Conservation (phyloP, 2,329 filamentous ascomycete species). For the Elsinoe batatas region DNA sequence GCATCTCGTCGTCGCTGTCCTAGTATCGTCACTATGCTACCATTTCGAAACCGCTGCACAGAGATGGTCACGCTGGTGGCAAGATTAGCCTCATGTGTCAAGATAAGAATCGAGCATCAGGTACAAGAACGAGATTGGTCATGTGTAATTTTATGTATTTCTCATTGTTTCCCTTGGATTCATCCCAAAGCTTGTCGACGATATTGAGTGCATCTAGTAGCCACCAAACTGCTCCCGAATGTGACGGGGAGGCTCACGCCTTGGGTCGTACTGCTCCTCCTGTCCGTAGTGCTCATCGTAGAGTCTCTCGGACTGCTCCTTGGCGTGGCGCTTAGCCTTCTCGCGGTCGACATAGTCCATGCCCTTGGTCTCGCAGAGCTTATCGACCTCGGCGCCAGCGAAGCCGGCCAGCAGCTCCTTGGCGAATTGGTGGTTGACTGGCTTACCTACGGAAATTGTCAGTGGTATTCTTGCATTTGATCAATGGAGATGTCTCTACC, state of each 20-base stretch:
- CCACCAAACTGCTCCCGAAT: slow-evolving; percentile 25
- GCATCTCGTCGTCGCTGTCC: no score
- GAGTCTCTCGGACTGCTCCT: slow-evolving; percentile 34
- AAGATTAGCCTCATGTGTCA: no score
- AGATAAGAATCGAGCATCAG: no score
- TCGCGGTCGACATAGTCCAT: slow-evolving; percentile 40
- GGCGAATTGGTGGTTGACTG: slow-evolving; percentile 62
- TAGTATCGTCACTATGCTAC: no score
- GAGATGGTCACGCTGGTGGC: no score
- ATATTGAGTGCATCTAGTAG: slow-evolving; percentile 8
- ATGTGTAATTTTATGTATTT: no score
- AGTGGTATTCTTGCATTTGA: not conserved
- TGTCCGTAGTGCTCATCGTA: slow-evolving; percentile 42
- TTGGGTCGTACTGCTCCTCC: slow-evolving; percentile 38
- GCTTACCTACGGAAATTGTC: slow-evolving; percentile 46
- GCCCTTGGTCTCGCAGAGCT: slow-evolving; percentile 52
- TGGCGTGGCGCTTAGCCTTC: slow-evolving; percentile 38
- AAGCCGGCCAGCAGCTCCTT: slow-evolving; percentile 68
- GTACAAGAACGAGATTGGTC: no score
- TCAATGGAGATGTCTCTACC: slow-evolving; percentile 36
- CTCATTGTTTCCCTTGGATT: no score
- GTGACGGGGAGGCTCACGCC: slow-evolving; percentile 28
- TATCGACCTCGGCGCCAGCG: slow-evolving; percentile 66
- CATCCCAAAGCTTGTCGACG: no score
- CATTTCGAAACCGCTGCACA: no score